Evolutionary conservation across 805 yeast species (phyloP).

Genomic region (Grigorovia jiainica): DNA sequence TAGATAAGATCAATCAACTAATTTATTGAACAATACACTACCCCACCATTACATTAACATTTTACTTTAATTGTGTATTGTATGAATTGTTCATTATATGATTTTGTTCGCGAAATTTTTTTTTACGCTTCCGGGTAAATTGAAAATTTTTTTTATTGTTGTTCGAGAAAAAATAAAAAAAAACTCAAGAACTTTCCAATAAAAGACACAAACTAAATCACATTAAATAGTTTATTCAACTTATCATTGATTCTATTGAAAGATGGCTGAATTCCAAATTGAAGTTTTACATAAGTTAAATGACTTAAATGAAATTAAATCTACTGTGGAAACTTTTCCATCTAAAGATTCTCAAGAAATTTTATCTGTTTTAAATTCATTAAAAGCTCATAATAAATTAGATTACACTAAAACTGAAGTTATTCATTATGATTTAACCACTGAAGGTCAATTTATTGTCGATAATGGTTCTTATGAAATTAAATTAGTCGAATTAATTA

Average conservation of each 20-base stretch:
- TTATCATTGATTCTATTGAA: not conserved
- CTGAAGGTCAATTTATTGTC: conserved; percentile 75
- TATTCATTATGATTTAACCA: conserved; percentile 65
- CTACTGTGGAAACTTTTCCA: conserved; percentile 63
- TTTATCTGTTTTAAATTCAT: conserved; percentile 78
- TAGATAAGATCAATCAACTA: not conserved
- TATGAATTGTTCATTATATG: no score
- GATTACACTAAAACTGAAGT: conserved; percentile 61
- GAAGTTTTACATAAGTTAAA: conserved; percentile 56
- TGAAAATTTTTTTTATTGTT: not conserved
- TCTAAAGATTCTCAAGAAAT: conserved; percentile 51
- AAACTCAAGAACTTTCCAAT: not conserved
- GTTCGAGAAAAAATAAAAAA: conserved; percentile 1
- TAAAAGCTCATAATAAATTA: conserved; percentile 77
- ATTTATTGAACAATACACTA: no score
- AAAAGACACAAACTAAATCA: not conserved
- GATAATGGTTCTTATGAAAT: conserved; percentile 83
- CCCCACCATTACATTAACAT: no score
- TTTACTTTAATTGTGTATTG: no score
- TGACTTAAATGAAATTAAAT: conserved; percentile 51
- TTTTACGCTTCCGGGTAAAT: conserved; percentile 3
- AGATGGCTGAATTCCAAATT: conserved; percentile 65
- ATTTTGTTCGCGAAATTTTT: no score
- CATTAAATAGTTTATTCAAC: not conserved
- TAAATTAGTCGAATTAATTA: conserved; percentile 67